Conservation (phyloP, 805 yeast genomes). For the Hagleromyces aurorensis region DNA sequence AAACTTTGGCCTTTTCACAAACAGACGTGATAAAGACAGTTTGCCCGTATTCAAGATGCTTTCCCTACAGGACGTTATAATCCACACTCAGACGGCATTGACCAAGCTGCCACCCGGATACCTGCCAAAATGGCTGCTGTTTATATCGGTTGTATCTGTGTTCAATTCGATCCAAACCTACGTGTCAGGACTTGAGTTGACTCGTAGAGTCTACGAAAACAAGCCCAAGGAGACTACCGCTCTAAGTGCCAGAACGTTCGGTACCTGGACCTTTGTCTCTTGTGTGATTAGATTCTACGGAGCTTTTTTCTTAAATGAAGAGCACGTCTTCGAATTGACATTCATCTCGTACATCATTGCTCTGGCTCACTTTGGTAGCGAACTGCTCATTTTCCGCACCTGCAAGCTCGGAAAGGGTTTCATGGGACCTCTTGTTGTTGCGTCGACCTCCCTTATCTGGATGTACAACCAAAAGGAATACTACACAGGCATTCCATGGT, state of each 20-base stretch:
- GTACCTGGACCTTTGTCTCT: constrained; percentile 93
- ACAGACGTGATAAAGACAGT: constrained; percentile 2
- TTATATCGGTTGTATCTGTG: constrained; percentile 81
- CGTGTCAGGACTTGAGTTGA: constrained; percentile 60
- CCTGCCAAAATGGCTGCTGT: constrained; percentile 70
- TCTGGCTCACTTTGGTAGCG: constrained; percentile 70
- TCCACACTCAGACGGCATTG: constrained; percentile 22
- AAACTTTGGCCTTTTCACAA: no score
- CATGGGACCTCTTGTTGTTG: constrained; percentile 79
- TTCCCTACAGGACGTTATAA: constrained; percentile 29
- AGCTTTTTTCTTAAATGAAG: constrained; percentile 64
- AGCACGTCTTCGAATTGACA: constrained; percentile 69
- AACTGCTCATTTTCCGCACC: constrained; percentile 73
- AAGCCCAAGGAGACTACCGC: constrained; percentile 53
- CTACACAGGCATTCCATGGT: constrained; percentile 38
- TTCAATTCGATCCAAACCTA: constrained; percentile 89
- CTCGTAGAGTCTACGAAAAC: constrained; percentile 70
- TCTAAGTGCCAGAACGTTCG: constrained; percentile 92
- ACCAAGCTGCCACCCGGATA: constrained; percentile 39
- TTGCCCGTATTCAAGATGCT: constrained; percentile 16
- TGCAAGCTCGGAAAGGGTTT: constrained; percentile 84
- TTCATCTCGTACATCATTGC: constrained; percentile 79
- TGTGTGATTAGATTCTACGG: constrained; percentile 81
- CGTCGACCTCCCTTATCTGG: constrained; percentile 70
- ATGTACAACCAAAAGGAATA: constrained; percentile 64